A percentile compares a stretch with the other conserved stretches of the same genome.
These are phyloP conservation scores for Xylariaceae sp. DNA, from an alignment of 2,329 filamentous ascomycete species.

Conservation along the genomic window DNA sequence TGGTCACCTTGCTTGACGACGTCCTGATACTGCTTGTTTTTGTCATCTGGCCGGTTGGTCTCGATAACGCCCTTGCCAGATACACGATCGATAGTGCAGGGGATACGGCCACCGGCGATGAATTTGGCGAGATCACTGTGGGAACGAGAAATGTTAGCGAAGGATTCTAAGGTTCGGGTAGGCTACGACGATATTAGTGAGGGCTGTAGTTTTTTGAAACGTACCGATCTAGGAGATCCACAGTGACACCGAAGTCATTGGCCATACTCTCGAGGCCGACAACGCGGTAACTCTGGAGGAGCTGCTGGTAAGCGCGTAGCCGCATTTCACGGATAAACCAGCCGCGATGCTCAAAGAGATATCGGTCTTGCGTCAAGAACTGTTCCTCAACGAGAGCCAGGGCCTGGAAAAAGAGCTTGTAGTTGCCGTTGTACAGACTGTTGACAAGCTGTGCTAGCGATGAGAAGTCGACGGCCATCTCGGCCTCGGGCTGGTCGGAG, in stretches of 20 bases:
- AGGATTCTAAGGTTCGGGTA: not conserved
- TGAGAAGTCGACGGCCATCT: conserved; percentile 82
- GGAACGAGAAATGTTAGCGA: conserved; percentile 9
- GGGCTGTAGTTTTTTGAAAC: too few relatives aligned
- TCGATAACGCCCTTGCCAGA: conserved; percentile 95
- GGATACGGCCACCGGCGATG: conserved; percentile 89
- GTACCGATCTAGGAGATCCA: conserved; percentile 93
- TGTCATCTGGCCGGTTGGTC: conserved; percentile 95
- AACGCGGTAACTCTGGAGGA: conserved; percentile 94
- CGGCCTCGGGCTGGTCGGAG: conserved; percentile 68
- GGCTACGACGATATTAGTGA: not conserved
- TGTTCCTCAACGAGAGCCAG: conserved; percentile 87
- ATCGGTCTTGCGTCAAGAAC: conserved; percentile 91
- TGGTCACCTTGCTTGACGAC: conserved; percentile 97
- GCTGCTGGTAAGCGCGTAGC: conserved; percentile 90
- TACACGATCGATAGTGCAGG: conserved; percentile 96
- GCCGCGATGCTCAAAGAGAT: conserved; percentile 89
- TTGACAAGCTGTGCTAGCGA: conserved; percentile 83
- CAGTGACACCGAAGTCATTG: conserved; percentile 90
- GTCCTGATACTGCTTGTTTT: conserved; percentile 99
- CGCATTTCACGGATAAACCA: conserved; percentile 99
- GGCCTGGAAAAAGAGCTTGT: conserved; percentile 88
- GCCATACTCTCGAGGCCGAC: conserved; percentile 98
- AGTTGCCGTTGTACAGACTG: conserved; percentile 89
- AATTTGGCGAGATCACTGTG: conserved; percentile 88